phyloP scores from a whole-genome alignment of 768 basidiomycete species.

The Suillus clintonianus region DNA sequence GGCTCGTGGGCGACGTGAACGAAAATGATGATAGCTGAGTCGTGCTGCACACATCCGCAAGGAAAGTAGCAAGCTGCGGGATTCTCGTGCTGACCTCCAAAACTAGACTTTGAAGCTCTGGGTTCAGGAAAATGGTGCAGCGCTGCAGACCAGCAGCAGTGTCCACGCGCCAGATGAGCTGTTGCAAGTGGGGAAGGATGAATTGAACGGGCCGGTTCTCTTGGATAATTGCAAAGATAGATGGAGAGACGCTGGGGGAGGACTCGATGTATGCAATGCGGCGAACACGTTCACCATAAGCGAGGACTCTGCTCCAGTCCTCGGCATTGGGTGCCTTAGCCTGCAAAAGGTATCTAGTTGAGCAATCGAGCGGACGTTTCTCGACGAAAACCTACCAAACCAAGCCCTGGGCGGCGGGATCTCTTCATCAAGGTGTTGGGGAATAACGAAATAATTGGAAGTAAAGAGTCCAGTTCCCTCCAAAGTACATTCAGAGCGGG shows the following conservation, averaged over 20 bases:
- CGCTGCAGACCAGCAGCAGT: conserved; percentile 66
- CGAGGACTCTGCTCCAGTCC: conserved; percentile 69
- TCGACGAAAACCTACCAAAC: conserved; percentile 56
- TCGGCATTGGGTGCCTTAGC: conserved; percentile 60
- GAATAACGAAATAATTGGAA: conserved; percentile 72
- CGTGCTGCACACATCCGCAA: conserved; percentile 62
- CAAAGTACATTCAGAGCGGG: conserved; percentile 73
- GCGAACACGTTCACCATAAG: conserved; percentile 67
- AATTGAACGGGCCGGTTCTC: conserved; percentile 62
- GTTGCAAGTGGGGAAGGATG: conserved; percentile 69
- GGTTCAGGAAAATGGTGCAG: conserved; percentile 63
- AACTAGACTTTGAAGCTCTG: conserved; percentile 59
- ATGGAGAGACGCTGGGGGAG: conserved; percentile 60
- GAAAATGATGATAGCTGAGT: conserved; percentile 68
- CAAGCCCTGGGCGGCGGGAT: conserved; percentile 70
- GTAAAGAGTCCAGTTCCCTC: conserved; percentile 76
- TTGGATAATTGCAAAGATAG: conserved; percentile 68
- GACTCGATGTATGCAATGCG: conserved; percentile 72
- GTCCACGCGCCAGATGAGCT: conserved; percentile 74
- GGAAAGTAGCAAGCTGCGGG: conserved; percentile 61
- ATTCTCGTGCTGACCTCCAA: conserved; percentile 62
- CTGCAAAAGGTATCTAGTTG: conserved; percentile 31
- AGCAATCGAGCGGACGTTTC: conserved; percentile 8
- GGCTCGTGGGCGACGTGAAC: conserved; percentile 65
- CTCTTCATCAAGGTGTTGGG: conserved; percentile 68